Evolutionary conservation across 352 stramenopile species (phyloP).

Genomic region (Phytophthora cactorum): DNA sequence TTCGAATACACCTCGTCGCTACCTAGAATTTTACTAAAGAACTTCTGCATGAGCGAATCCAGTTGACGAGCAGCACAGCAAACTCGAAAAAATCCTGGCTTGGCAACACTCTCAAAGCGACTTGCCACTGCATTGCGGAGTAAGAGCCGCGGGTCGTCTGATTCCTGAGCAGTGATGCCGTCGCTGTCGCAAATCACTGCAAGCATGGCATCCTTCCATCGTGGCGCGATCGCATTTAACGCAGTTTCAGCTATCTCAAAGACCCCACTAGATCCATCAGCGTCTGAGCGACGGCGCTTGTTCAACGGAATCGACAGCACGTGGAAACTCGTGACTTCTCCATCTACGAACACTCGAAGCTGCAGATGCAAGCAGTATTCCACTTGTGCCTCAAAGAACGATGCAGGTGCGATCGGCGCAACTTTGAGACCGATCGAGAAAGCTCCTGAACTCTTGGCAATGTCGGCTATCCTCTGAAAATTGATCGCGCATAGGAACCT

Average conservation of each 20-base stretch:
- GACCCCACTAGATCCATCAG: constrained; percentile 14
- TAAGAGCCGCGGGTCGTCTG: constrained; percentile 19
- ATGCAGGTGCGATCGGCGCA: constrained; percentile 17
- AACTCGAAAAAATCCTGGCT: constrained; percentile 28
- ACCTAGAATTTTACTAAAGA: constrained; percentile 28
- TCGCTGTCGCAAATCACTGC: constrained; percentile 32
- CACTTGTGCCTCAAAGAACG: constrained; percentile 29
- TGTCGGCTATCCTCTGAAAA: constrained; percentile 30
- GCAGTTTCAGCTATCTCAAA: constrained; percentile 35
- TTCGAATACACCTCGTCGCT: constrained; percentile 26
- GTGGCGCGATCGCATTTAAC: constrained; percentile 24
- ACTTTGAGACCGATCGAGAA: constrained; percentile 34
- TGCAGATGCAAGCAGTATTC: constrained; percentile 40
- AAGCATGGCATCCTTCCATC: constrained; percentile 28
- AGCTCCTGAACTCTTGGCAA: constrained; percentile 12
- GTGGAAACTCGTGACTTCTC: constrained; percentile 28
- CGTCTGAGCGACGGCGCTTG: constrained; percentile 26
- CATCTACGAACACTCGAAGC: constrained; percentile 30
- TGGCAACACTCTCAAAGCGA: constrained; percentile 27
- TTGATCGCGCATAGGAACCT: constrained; percentile 36
- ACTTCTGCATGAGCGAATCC: constrained; percentile 28
- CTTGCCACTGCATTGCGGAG: constrained; percentile 31
- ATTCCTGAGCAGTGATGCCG: constrained; percentile 14
- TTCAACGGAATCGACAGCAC: constrained; percentile 36
- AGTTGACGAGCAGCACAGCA: constrained; percentile 28